Percentiles rank a stretch among this genome's conserved stretches.
phyloP scores from a whole-genome alignment of 805 yeast species.

The Spathaspora sp. region DNA sequence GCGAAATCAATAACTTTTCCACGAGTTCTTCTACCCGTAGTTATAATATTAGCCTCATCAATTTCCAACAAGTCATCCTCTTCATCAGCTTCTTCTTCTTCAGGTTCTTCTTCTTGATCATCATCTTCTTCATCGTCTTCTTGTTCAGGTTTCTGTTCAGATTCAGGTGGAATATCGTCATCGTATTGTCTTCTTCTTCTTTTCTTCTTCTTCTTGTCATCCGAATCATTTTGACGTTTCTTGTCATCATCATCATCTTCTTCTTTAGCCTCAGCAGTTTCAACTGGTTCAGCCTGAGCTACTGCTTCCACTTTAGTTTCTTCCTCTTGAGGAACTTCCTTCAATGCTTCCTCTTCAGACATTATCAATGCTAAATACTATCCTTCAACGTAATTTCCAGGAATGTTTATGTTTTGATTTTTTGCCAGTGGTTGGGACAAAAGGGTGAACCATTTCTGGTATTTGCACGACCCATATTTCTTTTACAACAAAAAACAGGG shows the following conservation, averaged over 20 bases:
- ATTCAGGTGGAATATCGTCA: conserved; percentile 53
- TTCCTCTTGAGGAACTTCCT: conserved; percentile 3
- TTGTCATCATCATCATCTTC: conserved; percentile 6
- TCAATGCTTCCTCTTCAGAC: neutral
- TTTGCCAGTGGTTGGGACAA: neutral
- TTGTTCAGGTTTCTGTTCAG: conserved; percentile 41
- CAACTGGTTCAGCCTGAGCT: conserved; percentile 6
- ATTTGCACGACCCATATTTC: neutral
- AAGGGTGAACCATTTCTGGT: neutral
- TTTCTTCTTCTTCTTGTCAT: conserved; percentile 43
- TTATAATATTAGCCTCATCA: conserved; percentile 77
- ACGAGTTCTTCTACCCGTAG: conserved; percentile 85
- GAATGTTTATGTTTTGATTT: neutral
- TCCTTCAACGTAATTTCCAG: neutral
- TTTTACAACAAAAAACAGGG: neutral
- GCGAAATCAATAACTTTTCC: conserved; percentile 84
- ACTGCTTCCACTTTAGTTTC: conserved; percentile 13
- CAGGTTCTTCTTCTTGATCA: conserved; percentile 35
- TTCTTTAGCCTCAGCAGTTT: conserved; percentile 8
- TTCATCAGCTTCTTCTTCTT: conserved; percentile 63
- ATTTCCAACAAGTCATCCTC: conserved; percentile 80
- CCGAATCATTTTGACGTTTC: conserved; percentile 8
- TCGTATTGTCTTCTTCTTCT: conserved; percentile 56
- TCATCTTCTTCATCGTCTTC: conserved; percentile 46
- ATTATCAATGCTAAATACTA: neutral